Conservation (phyloP, 2,329 filamentous ascomycete species). For the Hymenoscyphus occultus region DNA sequence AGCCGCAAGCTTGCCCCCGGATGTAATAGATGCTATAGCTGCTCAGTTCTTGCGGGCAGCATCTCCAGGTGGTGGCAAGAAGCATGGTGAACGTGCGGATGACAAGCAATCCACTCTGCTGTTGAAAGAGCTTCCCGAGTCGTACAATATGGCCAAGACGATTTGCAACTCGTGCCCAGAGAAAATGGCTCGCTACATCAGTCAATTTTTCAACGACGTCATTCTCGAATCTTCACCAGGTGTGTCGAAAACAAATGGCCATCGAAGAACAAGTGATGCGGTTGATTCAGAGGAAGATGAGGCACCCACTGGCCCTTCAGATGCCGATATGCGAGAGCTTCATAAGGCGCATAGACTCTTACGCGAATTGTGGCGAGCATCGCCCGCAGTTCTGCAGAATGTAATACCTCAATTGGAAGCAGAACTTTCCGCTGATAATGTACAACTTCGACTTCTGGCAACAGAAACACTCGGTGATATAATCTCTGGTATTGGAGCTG, state of each 20-base stretch:
- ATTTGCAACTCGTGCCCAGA: conserved; percentile 87
- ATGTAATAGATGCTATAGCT: conserved; percentile 88
- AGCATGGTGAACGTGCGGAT: conserved; percentile 55
- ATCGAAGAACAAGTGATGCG: conserved; percentile 47
- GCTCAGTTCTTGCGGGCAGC: conserved; percentile 92
- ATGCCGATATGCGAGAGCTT: conserved; percentile 82
- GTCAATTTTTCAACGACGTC: conserved; percentile 95
- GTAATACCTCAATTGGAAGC: conserved; percentile 92
- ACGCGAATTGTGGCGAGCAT: conserved; percentile 89
- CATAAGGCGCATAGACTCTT: conserved; percentile 86
- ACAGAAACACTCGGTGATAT: conserved; percentile 95
- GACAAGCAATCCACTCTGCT: conserved; percentile 78
- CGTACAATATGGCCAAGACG: conserved; percentile 94
- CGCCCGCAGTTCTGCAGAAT: conserved; percentile 82
- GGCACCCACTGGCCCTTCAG: conserved; percentile 60
- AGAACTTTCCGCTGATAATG: conserved; percentile 85
- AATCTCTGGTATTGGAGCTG: conserved; percentile 87
- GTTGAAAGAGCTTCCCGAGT: conserved; percentile 84
- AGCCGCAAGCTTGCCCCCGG: conserved; percentile 68
- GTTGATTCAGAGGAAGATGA: conserved; percentile 64
- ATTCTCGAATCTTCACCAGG: conserved; percentile 77
- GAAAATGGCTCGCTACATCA: conserved; percentile 92
- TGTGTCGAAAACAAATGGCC: conserved; percentile 49
- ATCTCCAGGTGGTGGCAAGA: conserved; percentile 54
- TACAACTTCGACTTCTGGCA: conserved; percentile 79